Evolutionary conservation across 169 alveolate genomes (phyloP), one percentile per base, ranked within the genome.

Genomic region (Eimeria maxima): DNA sequence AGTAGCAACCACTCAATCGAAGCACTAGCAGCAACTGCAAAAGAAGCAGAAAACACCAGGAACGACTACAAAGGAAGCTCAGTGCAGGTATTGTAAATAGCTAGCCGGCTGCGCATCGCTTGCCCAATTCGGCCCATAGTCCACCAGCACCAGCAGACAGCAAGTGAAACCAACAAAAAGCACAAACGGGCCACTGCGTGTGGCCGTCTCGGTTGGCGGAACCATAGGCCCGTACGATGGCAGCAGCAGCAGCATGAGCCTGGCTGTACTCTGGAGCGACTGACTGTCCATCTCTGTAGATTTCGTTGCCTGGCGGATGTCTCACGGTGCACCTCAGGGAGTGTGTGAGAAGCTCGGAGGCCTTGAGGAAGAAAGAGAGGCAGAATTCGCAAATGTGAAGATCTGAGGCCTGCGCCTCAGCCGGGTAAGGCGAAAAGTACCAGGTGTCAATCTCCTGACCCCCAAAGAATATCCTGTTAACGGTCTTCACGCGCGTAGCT

Each of bases 261-360:
- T 24, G n/a, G 47, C 14, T 45, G 88, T 7, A 22, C 7, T 78
- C 88, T 0, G 73, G 5, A 2, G 29, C 14, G 88, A 44, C 81
- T 93, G 57, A 47, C 94, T 83, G 80, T 90, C 96, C 95, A 27
- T 83, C 95, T 44, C 98, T 65, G 96, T 99, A 98, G 18, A 99
- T 98, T 97, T 99, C 99, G 96, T 99, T 99, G 71, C 99, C 99
- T n/a, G 99, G 99, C 0, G 99, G 99, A 95, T 98, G 99, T 60
- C 99, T 93, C 63, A 98, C 95, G 78, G 96, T 97, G 95, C 99
- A 99, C 53, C 98, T 96, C 50, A 94, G 95, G 55, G 95, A 93
- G 97, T 99, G 99, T 78, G 99, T 97, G 63, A 96, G 96, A 38
- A 98, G 97, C 97, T 99, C 99, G 71, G 83, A 95, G 65, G 97